Percentiles rank a stretch among this genome's conserved stretches.
These are phyloP conservation scores for Allomyces javanicus DNA, from an alignment of 192 early-diverging fungal genomes.

Conservation along the genomic window DNA sequence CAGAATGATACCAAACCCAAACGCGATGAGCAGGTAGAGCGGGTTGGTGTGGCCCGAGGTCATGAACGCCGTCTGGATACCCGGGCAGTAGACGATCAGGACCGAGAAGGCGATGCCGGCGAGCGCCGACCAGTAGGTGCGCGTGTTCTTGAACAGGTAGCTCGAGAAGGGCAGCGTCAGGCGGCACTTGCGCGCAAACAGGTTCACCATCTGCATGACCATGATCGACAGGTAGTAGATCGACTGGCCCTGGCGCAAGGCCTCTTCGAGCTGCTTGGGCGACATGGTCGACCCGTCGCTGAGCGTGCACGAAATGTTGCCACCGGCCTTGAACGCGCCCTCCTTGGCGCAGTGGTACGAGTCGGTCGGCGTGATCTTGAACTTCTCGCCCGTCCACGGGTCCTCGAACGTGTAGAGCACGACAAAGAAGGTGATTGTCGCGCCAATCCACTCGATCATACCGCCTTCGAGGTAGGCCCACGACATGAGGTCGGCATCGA, in stretches of 20 bases:
- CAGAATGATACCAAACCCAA: constrained; percentile 63
- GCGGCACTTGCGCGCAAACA: constrained; percentile 78
- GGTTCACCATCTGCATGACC: constrained; percentile 82
- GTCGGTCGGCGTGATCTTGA: constrained; percentile 15
- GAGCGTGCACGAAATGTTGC: constrained; percentile 13
- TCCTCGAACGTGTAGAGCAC: constrained; percentile 42
- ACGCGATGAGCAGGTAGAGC: constrained; percentile 63
- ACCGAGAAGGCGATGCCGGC: constrained; percentile 42
- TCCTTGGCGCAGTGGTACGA: constrained; percentile 13
- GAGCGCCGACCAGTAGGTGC: constrained; percentile 48
- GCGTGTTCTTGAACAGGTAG: constrained; percentile 63
- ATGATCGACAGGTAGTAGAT: constrained; percentile 55
- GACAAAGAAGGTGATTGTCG: constrained; percentile 54
- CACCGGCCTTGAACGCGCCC: constrained; percentile 5
- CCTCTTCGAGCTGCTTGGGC: constrained; percentile 37
- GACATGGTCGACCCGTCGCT: constrained; percentile 13
- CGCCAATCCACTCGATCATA: constrained; percentile 52
- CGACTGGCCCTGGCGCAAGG: constrained; percentile 59
- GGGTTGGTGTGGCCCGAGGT: constrained; percentile 43
- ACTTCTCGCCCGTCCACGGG: constrained; percentile 11
- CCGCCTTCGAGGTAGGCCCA: constrained; percentile 81
- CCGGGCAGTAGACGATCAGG: constrained; percentile 67
- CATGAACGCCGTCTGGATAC: constrained; percentile 56
- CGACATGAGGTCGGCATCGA: constrained; percentile 56
- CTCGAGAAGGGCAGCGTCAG: constrained; percentile 53